A percentile compares a stretch with the other conserved stretches of the same genome.
These are phyloP conservation scores for Zygnema cylindricum DNA, from an alignment of 139 green algal genomes.

Conservation along the genomic window DNA sequence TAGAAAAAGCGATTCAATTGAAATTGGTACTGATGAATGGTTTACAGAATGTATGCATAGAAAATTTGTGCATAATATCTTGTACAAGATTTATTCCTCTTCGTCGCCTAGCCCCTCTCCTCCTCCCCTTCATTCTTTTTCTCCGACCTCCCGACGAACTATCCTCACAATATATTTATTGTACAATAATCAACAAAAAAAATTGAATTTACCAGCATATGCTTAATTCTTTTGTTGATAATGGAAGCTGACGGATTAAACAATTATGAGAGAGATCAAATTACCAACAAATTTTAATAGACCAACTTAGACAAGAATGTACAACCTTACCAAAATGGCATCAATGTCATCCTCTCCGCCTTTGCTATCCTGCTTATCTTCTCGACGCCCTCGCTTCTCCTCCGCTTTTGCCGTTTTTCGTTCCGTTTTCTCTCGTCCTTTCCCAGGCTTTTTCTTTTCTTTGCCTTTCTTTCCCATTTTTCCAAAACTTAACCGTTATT, in stretches of 20 bases:
- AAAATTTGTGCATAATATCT: no score
- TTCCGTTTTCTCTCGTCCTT: slow-evolving; percentile 92
- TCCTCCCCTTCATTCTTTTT: no score
- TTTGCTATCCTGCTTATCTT: slow-evolving; percentile 57
- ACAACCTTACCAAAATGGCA: slow-evolving; percentile 70
- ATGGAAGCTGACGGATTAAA: background rate
- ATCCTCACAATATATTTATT: no score
- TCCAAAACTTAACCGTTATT: no score
- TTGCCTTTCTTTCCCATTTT: no score
- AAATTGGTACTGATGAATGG: no score
- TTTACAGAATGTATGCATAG: no score
- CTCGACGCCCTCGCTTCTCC: slow-evolving; percentile 52
- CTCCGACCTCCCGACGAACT: no score
- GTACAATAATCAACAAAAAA: background rate
- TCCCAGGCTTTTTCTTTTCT: no score
- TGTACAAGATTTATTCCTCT: no score
- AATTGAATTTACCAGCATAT: background rate
- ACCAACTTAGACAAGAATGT: background rate
- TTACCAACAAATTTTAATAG: background rate
- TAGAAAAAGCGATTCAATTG: no score
- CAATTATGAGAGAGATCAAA: background rate
- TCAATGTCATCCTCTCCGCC: slow-evolving; percentile 95
- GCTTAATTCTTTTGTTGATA: slow-evolving; percentile 9
- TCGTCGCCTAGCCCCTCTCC: no score
- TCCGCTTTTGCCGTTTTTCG: slow-evolving; percentile 75